Evolutionary conservation across 805 yeast genomes (phyloP).

Genomic region (Saturnispora silvae): DNA sequence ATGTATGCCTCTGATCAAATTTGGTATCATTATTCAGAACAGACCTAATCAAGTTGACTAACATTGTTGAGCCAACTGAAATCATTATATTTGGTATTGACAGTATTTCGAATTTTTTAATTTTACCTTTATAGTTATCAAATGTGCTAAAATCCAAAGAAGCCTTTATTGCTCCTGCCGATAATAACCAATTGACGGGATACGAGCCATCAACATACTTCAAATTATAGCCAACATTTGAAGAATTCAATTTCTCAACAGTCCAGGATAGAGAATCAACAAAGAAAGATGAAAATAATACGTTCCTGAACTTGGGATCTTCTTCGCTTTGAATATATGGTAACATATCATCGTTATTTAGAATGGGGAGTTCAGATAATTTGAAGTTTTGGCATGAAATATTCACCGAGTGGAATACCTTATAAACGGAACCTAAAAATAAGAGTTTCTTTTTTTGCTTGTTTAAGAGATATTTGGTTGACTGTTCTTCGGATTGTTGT

Average conservation of each 20-base stretch:
- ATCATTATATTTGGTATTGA: constrained; percentile 22
- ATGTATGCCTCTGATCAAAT: constrained; percentile 18
- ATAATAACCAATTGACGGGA: constrained; percentile 31
- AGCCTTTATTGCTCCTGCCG: constrained; percentile 29
- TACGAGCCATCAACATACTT: constrained; percentile 30
- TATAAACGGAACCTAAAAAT: constrained; percentile 13
- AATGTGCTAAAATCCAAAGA: constrained; percentile 17
- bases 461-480: too few relatives aligned
- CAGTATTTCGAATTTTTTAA: constrained; percentile 20
- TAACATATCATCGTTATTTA: constrained; percentile 10
- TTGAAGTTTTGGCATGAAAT: constrained; percentile 17
- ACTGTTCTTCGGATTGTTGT: background rate
- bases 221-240: constrained; percentile 36
- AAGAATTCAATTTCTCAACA: constrained; percentile 13
- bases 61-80: constrained; percentile 15
- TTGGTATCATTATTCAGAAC: constrained; percentile 16
- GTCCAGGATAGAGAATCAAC: constrained; percentile 14
- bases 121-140: constrained; percentile 9
- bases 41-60: constrained; percentile 13
- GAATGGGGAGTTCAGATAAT: constrained; percentile 21
- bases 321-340: constrained; percentile 1
- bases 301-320: constrained; percentile 4
- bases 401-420: constrained; percentile 17
- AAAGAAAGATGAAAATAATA: constrained; percentile 12
- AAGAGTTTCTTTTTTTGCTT: constrained; percentile 9